Evolutionary conservation across 441 rosid genomes (phyloP), one percentile per base, ranked within the genome.

Genomic region (Populus trichocarpa): DNA sequence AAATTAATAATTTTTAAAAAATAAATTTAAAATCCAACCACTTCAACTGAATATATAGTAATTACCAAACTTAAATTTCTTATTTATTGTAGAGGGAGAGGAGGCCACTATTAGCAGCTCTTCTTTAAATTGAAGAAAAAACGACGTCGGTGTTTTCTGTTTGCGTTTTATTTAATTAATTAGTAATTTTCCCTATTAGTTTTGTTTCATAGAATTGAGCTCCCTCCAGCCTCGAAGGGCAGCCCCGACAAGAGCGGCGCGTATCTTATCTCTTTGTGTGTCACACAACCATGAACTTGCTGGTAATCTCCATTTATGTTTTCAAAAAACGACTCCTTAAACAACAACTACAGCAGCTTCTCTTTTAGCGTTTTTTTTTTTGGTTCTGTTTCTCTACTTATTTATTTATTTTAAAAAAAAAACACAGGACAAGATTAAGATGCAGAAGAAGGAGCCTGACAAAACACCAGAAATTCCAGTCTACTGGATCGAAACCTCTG

Each of bases 401-500:
- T 13, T 36, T 33, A 61, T 18, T 67, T 28, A 16, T n/a, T 36
- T 28, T 46, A 16, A 73, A 16, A 9, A 25, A 40, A 25, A 72
- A 25, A 68, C 83, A 69, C 36, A 90, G 93, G 89, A 86, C 83
- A 91, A 83, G 76, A 77, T 90, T 77, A 89, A 61, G 85, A 72
- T 84, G 87, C 83, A 75, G 83, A 86, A 88, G 88, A 88, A 89
- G 84, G 89, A 87, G 77, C 88, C 89, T 3, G 79, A 77, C 69
- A 79, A 77, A 83, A 71, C 59, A 75, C 84, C 79, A 22, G 86
- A 87, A 9, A 61, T 75, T 23, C 88, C 92, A 1, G 81, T 94
- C 67, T 75, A 66, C 81, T 96, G 98, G 98, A 77, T 89, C 32
- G 99, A 96, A 75, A 90, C 89, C 23, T 84, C 94, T 1, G 94